Evolutionary conservation across 108 stramenopile species (phyloP), one percentile per base, ranked within the genome.

Genomic region (Aurantiochytrium sp.): DNA sequence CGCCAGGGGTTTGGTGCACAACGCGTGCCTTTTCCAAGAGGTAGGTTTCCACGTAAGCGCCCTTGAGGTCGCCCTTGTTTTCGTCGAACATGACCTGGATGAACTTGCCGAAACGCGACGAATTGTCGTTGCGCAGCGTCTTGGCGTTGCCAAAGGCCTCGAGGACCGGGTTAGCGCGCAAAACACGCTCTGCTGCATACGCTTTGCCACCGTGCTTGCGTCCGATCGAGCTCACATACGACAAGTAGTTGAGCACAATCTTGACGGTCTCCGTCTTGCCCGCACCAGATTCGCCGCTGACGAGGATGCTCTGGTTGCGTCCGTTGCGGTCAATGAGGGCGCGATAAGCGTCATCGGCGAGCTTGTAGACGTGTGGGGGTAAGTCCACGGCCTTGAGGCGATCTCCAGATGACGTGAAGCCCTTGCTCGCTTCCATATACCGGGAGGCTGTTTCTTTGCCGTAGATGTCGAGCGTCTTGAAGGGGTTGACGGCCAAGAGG

Each of bases 241-340:
- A 95, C 83, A 97, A 93, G 92, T 96, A 98, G 91, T 97, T 96
- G 43, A 97, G 88, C 44, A 98, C 96, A 69, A 98, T 96, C 92
- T 99, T 99, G 89, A 96, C 97, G 12, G 97, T 97, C 89, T 98
- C 98, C 8, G 98, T 99, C 93, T 98, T 99, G 23, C 97, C 98
- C 18, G 98, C 98, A 10, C 98, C 98, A 76, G 93, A 94, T 91
- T 98, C 98, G 59, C 97, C 98, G 4, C 92, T 93, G 5, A 98
- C 97, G n/a, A 98, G 93, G 71, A 98, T 97, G 58, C 94, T 93
- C 91, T 98, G 98, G 72, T 97, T 95, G 23, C 72, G 21, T 5
- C 76, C 76, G 19, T 25, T 28, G 4, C 51, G 45, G 3, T 83
- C 76, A 69, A 95, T 90, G 94, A 97, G 94, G 87, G 91, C 89